Evolutionary conservation across 192 early-diverging fungal genomes (phyloP).

Genomic region (Helicostylum pulchrum): DNA sequence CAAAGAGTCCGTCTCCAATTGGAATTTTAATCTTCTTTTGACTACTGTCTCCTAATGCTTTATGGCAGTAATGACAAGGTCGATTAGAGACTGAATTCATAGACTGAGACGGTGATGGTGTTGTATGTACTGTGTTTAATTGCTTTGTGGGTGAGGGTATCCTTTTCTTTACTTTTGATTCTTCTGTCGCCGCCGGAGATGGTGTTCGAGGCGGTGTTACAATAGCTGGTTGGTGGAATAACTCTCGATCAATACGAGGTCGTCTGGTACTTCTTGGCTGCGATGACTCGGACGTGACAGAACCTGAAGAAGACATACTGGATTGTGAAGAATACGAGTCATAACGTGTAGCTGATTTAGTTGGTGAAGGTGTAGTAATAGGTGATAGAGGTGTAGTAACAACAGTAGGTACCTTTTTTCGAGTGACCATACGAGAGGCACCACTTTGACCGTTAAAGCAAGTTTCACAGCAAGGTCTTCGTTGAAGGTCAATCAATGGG

Average conservation of each 20-base stretch:
- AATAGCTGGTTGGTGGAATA: slow-evolving; percentile 10
- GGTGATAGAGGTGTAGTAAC: background rate
- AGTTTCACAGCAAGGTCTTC: slow-evolving; percentile 46
- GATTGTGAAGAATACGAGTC: background rate
- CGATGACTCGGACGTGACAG: background rate
- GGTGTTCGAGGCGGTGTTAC: background rate
- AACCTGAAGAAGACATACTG: background rate
- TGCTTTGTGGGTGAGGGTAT: no score
- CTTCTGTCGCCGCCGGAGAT: background rate
- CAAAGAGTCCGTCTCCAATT: background rate
- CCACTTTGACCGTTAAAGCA: slow-evolving; percentile 43
- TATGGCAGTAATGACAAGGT: background rate
- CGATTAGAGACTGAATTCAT: background rate
- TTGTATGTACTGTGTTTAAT: no score
- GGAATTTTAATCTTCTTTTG: background rate
- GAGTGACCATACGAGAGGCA: background rate
- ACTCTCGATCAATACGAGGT: slow-evolving; percentile 1
- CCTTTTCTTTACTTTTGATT: no score
- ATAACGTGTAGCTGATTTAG: background rate
- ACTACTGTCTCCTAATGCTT: background rate
- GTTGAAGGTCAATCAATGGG: slow-evolving; percentile 45
- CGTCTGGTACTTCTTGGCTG: background rate
- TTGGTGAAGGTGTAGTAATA: background rate
- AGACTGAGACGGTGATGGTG: background rate
- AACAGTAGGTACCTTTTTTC: background rate